Percentiles rank a stretch among this genome's conserved stretches.
phyloP scores from a whole-genome alignment of 306 rosid species.

The Sicyos edulis region DNA sequence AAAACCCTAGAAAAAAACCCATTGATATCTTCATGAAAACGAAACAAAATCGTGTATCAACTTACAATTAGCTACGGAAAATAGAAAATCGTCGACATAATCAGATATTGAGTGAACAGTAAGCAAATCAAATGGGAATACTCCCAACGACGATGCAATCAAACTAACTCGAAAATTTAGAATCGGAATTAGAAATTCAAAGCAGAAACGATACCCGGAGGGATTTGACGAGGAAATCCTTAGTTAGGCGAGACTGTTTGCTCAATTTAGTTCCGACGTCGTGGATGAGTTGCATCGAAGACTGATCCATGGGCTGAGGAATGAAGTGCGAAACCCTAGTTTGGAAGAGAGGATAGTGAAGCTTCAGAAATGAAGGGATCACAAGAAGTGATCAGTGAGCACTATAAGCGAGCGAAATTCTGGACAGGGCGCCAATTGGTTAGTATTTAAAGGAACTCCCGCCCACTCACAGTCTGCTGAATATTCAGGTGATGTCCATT shows the following conservation, averaged over 20 bases:
- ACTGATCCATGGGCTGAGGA: conserved; percentile 36
- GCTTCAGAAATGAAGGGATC: background rate
- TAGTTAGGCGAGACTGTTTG: conserved; percentile 49
- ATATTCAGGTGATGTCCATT: too few species aligned
- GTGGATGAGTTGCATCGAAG: conserved; percentile 43
- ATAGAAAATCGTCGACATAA: background rate
- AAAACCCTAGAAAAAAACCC: background rate
- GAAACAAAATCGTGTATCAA: background rate
- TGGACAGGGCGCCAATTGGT: background rate
- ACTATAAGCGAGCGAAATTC: background rate
- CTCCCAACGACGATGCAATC: background rate
- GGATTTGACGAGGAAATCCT: conserved; percentile 67
- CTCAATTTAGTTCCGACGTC: conserved; percentile 52
- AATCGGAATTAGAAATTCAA: background rate
- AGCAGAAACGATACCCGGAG: conserved; percentile 40
- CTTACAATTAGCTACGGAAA: background rate
- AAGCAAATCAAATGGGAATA: background rate
- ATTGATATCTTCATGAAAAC: background rate
- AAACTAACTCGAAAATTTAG: too few species aligned
- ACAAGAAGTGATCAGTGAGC: background rate
- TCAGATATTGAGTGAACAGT: background rate
- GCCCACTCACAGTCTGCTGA: too few species aligned
- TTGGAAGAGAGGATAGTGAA: background rate
- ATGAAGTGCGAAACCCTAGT: background rate
- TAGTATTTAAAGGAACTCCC: conserved; percentile 31